Base-by-base conservation (phyloP, 176 grass and related monocot species). In the Musa schizocarpa region DNA sequence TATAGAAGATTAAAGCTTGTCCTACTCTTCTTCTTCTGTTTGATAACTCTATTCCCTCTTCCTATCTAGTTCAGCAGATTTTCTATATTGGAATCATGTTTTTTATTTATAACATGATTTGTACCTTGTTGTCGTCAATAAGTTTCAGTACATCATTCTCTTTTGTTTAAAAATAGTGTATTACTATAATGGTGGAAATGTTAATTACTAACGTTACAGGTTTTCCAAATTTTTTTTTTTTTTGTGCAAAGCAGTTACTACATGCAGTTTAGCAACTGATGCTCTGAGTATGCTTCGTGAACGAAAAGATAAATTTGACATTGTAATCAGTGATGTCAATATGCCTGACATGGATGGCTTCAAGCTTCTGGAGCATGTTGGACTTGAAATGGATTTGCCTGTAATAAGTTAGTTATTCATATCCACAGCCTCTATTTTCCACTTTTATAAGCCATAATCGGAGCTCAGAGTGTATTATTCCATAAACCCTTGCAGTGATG, bases 271-370 rank as follows among this genome's bases (percentile, higher is more conserved):
- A 65, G 96, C 96, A 56, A 95, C 70, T 58, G 83, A 82, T 63
- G 96, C 96, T 70, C 76, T 99, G 9, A 85, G 95, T 76, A 92
- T 92, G 72, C 90, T 99, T 25, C 82, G 96, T 50, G 91, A 95
- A 84, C 85, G 83, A 74, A 95, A 82, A 81, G 87, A 92, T 81
- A 89, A 82, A 72, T 99, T 99, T 22, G 91, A 99, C 82, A 99
- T 99, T 81, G 96, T 99, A 52, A 89, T 99, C 61, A 99, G 95
- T 78, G 95, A 99, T 70, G 95, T 99, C 77, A 99, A 99, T 80
- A 99, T 99, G 95, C 95, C 95, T 65, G 95, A 99, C 71, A 99
- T 99, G 95, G 95, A 99, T 74, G 95, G 95, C 68, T 99, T 99
- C 79, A 99, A 94, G 84, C 95, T 99, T 86, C 91, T 99, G 0